Evolutionary conservation across 345 rosid species (phyloP), one percentile per base, ranked within the genome.

Genomic region (Aquilaria sinensis): DNA sequence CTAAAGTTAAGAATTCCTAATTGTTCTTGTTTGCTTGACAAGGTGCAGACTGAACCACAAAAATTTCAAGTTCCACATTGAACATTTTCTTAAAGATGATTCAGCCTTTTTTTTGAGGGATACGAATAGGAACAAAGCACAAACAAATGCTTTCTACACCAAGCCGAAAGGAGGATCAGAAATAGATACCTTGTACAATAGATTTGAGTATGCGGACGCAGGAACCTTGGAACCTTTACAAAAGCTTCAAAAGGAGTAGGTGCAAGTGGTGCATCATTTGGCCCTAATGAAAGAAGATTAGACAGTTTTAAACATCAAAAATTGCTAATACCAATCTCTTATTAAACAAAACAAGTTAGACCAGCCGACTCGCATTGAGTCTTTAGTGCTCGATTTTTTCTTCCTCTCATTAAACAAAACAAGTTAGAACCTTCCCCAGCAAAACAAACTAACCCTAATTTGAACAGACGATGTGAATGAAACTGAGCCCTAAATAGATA

Each of bases 191-290:
- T 94, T 56, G 92, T 90, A 75, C 98, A 93, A 69, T 84, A 93
- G 66, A 93, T 85, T 70, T 90, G 97, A 58, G 96, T 88, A 72
- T 86, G 95, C 23, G 95, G 99, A 14, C 97, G 89, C 37, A 94
- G 73, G 67, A 86, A 92, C 65, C 82, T 90, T 46, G 99, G 96
- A 77, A 94, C 99, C 85, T 90, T 90, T 66, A 90, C 81, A 78
- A 94, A 94, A 71, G 97, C 85, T 75, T 86, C 97, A 31, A 94
- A 88, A 69, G 89, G 85, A 45, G 84, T 79, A 69, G 97, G 90
- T 55, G 87, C 97, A 69, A 94, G 91, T 63, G 99, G 99, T 46
- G 89, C 85, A 66, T 94, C 99, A 31, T 74, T 85, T 13, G 96
- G 99, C 62, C 97, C 97, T 90, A 61, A 31, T 64, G 9, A 46